phyloP scores from a whole-genome alignment of 2,329 filamentous ascomycete genomes.

The Diatrype stigma region DNA sequence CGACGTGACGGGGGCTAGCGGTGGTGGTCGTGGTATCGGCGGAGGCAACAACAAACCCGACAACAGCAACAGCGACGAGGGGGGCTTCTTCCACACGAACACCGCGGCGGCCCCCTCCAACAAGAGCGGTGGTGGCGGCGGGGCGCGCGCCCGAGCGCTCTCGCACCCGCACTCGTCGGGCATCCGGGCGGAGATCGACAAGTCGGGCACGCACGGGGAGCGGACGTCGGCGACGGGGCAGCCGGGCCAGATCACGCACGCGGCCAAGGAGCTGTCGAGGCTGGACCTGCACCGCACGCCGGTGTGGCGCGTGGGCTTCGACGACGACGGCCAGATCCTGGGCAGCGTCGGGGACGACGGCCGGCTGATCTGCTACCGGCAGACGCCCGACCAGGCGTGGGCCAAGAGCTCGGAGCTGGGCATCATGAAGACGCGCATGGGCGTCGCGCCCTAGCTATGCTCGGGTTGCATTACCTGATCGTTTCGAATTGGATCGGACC shows the following conservation, averaged over 20 bases:
- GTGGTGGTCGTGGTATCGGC: no score
- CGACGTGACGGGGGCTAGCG: slow-evolving; percentile 36
- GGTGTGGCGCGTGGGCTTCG: slow-evolving; percentile 72
- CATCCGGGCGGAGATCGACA: slow-evolving; percentile 50
- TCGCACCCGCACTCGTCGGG: slow-evolving; percentile 43
- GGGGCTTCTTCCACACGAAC: background rate
- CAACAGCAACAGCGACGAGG: slow-evolving; percentile 1
- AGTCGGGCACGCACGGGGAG: slow-evolving; percentile 43
- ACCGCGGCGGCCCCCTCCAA: background rate
- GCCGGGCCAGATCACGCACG: slow-evolving; percentile 64
- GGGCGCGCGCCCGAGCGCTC: slow-evolving; percentile 13
- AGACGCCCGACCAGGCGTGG: slow-evolving; percentile 55
- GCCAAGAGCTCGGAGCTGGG: slow-evolving; percentile 57
- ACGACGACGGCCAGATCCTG: slow-evolving; percentile 66
- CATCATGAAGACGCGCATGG: slow-evolving; percentile 54
- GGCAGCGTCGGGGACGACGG: slow-evolving; percentile 76
- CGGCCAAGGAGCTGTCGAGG: slow-evolving; percentile 58
- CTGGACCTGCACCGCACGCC: slow-evolving; percentile 65
- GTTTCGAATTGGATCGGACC: no score
- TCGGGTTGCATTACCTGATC: no score
- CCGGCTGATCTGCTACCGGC: slow-evolving; percentile 57
- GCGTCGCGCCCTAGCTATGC: slow-evolving; percentile 36
- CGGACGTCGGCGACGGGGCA: slow-evolving; percentile 52
- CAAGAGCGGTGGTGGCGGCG: background rate
- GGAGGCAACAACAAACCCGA: slow-evolving; percentile 10